phyloP scores from a whole-genome alignment of 768 basidiomycete species.

The Lenzites betulinus region DNA sequence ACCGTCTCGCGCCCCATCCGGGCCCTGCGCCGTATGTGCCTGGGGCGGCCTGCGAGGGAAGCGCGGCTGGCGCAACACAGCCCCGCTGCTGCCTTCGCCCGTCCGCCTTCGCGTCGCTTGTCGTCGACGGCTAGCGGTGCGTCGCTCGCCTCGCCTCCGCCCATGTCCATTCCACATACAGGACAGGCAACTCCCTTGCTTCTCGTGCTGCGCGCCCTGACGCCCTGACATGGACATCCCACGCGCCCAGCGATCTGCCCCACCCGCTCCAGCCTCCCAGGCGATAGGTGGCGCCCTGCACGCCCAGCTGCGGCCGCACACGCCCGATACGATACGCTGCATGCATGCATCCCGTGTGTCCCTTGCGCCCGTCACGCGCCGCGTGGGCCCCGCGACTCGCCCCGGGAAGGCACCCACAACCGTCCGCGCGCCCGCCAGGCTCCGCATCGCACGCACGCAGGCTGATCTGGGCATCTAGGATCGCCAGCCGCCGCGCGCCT shows the following conservation, averaged over 20 bases:
- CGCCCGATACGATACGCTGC: background rate
- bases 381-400: background rate
- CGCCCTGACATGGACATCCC: background rate
- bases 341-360: background rate
- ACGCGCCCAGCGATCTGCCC: constrained; percentile 10
- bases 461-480: constrained; percentile 3
- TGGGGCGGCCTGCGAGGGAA: background rate
- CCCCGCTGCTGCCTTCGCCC: constrained; percentile 4
- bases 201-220: constrained; percentile 1
- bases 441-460: background rate
- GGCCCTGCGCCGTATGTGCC: background rate
- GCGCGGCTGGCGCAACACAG: constrained; percentile 8
- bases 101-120: background rate
- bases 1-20: background rate
- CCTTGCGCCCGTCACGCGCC: no score
- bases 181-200: background rate
- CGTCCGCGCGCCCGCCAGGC: background rate
- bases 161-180: constrained; percentile 3
- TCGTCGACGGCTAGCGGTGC: background rate
- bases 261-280: background rate
- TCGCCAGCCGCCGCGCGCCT: constrained; percentile 9
- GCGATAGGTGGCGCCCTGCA: constrained; percentile 2
- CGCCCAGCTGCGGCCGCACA: no score
- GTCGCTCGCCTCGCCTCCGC: background rate
- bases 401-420: constrained; percentile 11